Conservation (phyloP, 1,139 yeast genomes). For the Saccharomyces hybrid region DNA sequence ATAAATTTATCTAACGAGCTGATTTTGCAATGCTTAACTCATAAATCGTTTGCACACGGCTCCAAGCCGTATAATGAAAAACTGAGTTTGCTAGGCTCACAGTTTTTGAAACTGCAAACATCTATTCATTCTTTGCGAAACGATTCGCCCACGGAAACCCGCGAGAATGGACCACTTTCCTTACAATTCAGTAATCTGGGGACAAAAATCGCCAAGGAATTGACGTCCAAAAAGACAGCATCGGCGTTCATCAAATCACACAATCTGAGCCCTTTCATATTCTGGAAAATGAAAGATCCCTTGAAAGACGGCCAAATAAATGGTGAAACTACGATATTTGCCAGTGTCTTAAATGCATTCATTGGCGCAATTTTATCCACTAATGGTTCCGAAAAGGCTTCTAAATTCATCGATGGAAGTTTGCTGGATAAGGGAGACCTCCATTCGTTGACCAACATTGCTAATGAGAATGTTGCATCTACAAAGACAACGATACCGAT, state of each 20-base stretch:
- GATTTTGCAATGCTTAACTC: slow-evolving; percentile 74
- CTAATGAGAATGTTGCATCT: slow-evolving; percentile 10
- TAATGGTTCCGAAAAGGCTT: slow-evolving; percentile 57
- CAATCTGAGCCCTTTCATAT: slow-evolving; percentile 49
- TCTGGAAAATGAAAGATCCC: slow-evolving; percentile 62
- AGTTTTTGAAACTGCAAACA: slow-evolving; percentile 54
- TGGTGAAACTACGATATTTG: slow-evolving; percentile 54
- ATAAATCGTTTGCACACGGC: slow-evolving; percentile 91
- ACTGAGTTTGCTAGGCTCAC: slow-evolving; percentile 69
- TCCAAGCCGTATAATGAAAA: slow-evolving; percentile 82
- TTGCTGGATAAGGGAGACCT: slow-evolving; percentile 17
- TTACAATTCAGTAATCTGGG: slow-evolving; percentile 62
- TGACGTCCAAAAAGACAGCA: slow-evolving; percentile 44
- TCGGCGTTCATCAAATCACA: slow-evolving; percentile 47
- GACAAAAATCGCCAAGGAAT: slow-evolving; percentile 42
- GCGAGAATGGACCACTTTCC: background rate
- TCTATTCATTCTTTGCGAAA: slow-evolving; percentile 41
- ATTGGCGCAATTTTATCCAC: slow-evolving; percentile 71
- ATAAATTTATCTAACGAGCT: slow-evolving; percentile 30
- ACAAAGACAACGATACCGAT: background rate
- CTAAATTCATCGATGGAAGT: slow-evolving; percentile 47
- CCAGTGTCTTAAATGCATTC: slow-evolving; percentile 66
- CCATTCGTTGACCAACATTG: slow-evolving; percentile 20
- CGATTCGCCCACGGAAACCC: slow-evolving; percentile 33
- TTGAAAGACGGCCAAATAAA: slow-evolving; percentile 43